Evolutionary conservation across 2,329 filamentous ascomycete genomes (phyloP).

Genomic region (Penicillium sp.): DNA sequence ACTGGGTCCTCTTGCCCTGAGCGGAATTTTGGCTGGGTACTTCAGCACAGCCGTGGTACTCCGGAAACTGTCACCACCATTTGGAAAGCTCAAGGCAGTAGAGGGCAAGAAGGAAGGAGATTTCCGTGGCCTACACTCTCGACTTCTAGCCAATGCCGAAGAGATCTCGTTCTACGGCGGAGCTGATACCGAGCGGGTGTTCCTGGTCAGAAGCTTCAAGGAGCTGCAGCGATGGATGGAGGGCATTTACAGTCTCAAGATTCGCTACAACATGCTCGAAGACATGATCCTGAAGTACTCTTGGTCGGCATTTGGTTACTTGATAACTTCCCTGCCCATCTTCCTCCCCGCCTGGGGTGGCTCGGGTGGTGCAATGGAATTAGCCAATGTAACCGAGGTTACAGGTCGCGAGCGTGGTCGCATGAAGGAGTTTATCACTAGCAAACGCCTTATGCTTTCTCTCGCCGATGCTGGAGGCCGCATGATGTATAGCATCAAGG

Average conservation of each 20-base stretch:
- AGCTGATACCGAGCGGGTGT: conserved; percentile 89
- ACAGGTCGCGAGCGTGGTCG: conserved; percentile 68
- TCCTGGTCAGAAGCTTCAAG: conserved; percentile 87
- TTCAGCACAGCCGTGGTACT: conserved; percentile 90
- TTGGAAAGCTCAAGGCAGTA: conserved; percentile 93
- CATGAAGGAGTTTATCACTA: conserved; percentile 99
- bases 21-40: conserved; percentile 86
- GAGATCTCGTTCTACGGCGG: conserved; percentile 97
- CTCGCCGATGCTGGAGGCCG: conserved; percentile 91
- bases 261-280: conserved; percentile 97
- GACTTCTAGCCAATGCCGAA: conserved; percentile 93
- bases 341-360: conserved; percentile 95
- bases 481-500: conserved; percentile 99
- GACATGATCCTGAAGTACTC: conserved; percentile 98
- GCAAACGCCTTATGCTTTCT: conserved; percentile 96
- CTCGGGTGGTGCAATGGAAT: conserved; percentile 69
- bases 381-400: conserved; percentile 44
- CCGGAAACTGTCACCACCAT: conserved; percentile 84
- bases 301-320: conserved; percentile 96
- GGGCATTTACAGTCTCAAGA: conserved; percentile 94
- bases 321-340: conserved; percentile 86
- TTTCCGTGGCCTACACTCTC: conserved; percentile 85
- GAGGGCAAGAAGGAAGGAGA: conserved; percentile 94
- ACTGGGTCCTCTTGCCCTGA: conserved; percentile 81
- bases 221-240: conserved; percentile 97